phyloP scores from a whole-genome alignment of 116 monocot genomes.

The Papilionanthe hybrid region DNA sequence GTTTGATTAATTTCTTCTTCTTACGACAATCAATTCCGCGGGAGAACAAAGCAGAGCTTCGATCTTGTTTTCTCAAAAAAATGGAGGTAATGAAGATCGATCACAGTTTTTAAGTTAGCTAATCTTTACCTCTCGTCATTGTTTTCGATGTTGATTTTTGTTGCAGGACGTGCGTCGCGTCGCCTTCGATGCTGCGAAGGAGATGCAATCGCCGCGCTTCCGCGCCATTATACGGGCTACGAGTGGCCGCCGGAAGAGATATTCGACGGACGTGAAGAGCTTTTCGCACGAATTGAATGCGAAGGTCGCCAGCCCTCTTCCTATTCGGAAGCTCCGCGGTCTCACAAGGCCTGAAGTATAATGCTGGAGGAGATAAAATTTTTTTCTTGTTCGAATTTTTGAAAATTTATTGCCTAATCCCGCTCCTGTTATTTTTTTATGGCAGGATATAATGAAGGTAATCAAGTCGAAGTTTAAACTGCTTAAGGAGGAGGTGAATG shows the following conservation, averaged over 20 bases:
- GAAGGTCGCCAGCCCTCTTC: constrained; percentile 31
- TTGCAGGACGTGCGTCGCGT: constrained; percentile 22
- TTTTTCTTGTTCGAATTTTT: neutral
- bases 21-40: neutral
- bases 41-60: neutral
- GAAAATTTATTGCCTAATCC: neutral
- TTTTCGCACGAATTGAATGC: constrained; percentile 77
- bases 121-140: neutral
- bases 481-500: constrained; percentile 71
- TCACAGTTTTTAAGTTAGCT: neutral
- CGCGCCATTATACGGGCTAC: constrained; percentile 90
- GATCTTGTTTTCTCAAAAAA: neutral
- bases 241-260: constrained; percentile 61
- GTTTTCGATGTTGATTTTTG: neutral
- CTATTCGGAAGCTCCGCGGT: constrained; percentile 42
- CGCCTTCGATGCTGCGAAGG: constrained; percentile 46
- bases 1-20: neutral
- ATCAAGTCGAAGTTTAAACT: constrained; percentile 54
- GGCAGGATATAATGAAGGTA: constrained; percentile 50
- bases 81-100: constrained; percentile 2
- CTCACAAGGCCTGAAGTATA: constrained; percentile 44
- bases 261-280: constrained; percentile 60
- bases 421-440: neutral
- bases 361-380: neutral
- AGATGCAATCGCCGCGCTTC: constrained; percentile 88